Percentiles rank a stretch among this genome's conserved stretches.
phyloP scores from a whole-genome alignment of 768 basidiomycete genomes.

The Phallus indusiatus region DNA sequence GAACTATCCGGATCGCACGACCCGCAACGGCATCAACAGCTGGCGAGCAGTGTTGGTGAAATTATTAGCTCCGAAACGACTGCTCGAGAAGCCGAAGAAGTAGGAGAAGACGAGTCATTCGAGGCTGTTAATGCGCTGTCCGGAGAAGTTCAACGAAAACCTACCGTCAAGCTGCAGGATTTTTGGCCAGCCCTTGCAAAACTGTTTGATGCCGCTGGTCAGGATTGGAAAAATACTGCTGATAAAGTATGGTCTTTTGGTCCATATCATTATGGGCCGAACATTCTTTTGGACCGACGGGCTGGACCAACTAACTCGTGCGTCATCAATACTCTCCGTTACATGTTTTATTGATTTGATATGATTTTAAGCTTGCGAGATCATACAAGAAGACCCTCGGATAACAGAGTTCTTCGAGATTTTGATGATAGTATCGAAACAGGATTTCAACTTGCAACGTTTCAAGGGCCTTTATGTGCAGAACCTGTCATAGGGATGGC shows the following conservation, averaged over 20 bases:
- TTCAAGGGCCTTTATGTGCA: constrained; percentile 90
- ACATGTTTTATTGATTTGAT: background rate
- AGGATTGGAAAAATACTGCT: constrained; percentile 67
- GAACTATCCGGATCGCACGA: constrained; percentile 32
- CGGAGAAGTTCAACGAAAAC: constrained; percentile 51
- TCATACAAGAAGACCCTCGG: background rate
- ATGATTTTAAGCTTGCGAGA: background rate
- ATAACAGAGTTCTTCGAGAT: constrained; percentile 25
- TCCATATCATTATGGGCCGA: constrained; percentile 77
- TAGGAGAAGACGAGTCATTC: constrained; percentile 25
- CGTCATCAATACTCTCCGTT: constrained; percentile 20
- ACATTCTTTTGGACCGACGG: constrained; percentile 73
- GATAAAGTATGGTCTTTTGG: constrained; percentile 88
- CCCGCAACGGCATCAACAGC: background rate
- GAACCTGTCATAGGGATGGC: constrained; percentile 93
- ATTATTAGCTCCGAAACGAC: background rate
- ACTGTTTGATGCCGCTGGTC: constrained; percentile 55
- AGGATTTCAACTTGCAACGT: constrained; percentile 90
- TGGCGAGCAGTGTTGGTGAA: background rate
- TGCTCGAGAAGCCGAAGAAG: constrained; percentile 21
- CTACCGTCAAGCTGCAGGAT: constrained; percentile 58
- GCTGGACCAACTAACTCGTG: constrained; percentile 45
- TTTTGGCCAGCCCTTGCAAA: constrained; percentile 71
- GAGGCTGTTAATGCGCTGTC: constrained; percentile 35
- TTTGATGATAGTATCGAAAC: constrained; percentile 83